Base-by-base conservation (phyloP, 2,329 filamentous ascomycete genomes). In the Hirsutella rhossiliensis region DNA sequence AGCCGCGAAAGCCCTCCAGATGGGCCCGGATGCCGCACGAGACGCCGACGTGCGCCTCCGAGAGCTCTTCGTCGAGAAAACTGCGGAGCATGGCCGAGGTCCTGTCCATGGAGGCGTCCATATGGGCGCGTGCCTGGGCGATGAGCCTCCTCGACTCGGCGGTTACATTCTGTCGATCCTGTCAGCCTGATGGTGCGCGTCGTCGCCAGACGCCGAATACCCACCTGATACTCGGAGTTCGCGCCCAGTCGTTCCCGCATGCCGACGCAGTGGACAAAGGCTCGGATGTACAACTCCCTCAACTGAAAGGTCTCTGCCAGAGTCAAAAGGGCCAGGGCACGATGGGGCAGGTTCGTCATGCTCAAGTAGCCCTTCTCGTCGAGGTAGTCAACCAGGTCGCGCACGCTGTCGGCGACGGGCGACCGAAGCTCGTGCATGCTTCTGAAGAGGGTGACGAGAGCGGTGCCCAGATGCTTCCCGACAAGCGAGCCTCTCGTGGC, bases 261-360 rank as follows among this genome's bases (percentile, higher is more conserved):
- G 38, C 85, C 86, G 31, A 83, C 81, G 55, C 84, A 87, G 55
- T 92, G 86, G 13, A 76, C 72, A 60, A 89, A 87, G 0, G 85
- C 80, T 54, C 85, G 75, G 11, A 80, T 72, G 68, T 86, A 90
- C 12, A 86, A 62, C n/a, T 78, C 71, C 43, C 67, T 68, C 23
- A 83, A 61, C 42, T 75, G 72, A 50, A 80, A 81, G 19, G 71
- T 65, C 54, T 90, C 85, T 2, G 83, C 79, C 38, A 87, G 71
- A 42, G 75, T 74, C 12, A 90, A 63, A 38, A 81, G 66, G 0
- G 80, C 84, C 32, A 88, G 58, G 0, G 84, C 80, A 55, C 88
- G 78, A 42, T 80, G 72, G 0, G 82, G 76, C 47, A 78, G 76
- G 47, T 78, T 74, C 3, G 73, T 69, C 56, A 89, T 73, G 46